A percentile compares a stretch with the other conserved stretches of the same genome.
phyloP scores from a whole-genome alignment of 768 basidiomycete species.

The Leucosporidium yakuticum region DNA sequence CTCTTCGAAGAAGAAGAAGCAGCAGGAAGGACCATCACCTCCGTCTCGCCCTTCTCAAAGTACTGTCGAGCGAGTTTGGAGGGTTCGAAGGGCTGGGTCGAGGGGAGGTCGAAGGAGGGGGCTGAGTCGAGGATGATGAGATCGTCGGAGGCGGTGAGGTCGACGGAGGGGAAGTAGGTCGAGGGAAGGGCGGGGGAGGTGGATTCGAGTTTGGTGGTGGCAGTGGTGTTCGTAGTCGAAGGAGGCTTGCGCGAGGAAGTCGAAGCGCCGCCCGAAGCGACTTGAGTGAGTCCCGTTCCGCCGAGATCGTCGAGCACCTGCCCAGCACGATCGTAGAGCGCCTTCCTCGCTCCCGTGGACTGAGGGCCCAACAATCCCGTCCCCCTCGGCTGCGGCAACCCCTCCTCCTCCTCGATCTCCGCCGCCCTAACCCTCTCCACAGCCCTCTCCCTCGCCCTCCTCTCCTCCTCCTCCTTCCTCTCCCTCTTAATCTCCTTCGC shows the following conservation, averaged over 20 bases:
- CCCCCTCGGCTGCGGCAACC: background rate
- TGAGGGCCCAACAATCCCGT: conserved; percentile 20
- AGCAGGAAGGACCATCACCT: conserved; percentile 8
- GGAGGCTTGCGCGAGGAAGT: background rate
- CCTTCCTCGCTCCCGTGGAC: background rate
- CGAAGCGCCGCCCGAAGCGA: background rate
- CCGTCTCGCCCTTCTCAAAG: background rate
- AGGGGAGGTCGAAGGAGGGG: background rate
- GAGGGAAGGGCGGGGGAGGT: background rate
- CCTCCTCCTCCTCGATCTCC: background rate
- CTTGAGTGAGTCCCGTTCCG: conserved; percentile 3
- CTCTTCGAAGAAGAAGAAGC: too few relatives aligned
- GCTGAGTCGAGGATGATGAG: background rate
- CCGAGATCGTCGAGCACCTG: conserved; percentile 4
- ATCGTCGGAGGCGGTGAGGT: too few relatives aligned
- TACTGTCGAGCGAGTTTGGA: conserved; percentile 1
- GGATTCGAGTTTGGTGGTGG: background rate
- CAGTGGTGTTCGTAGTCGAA: too few relatives aligned
- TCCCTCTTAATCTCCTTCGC: conserved; percentile 25
- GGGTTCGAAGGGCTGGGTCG: conserved; percentile 25
- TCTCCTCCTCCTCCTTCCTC: conserved; percentile 6
- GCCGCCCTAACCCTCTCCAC: background rate
- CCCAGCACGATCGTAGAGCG: conserved; percentile 1
- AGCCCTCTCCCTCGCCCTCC: background rate
- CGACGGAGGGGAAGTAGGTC: background rate